Base-by-base conservation (phyloP, 345 rosid genomes). In the Nasturtium officinale region DNA sequence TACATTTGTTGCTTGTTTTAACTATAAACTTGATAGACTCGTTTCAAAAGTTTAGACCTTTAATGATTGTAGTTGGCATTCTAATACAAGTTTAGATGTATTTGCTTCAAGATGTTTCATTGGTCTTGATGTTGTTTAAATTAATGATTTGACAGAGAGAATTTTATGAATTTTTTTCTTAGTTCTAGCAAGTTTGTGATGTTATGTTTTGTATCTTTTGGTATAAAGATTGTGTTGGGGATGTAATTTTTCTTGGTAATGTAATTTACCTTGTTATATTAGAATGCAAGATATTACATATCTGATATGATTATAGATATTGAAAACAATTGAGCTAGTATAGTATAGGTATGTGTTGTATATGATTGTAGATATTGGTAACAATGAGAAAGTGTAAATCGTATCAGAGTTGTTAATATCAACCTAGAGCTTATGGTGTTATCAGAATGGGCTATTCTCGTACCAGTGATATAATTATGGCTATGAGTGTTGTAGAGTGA, bases 31-130 rank as follows among this genome's bases (percentile, higher is more conserved):
- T 9, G 33, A 46, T 6, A 50, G 8, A 65, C 3, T 59, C 17
- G 7, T 21, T 26, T 12, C 23, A 1, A 38, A 53, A 40, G 0
- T 38, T 38, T 50, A 15, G 15, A 15, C 10, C 32, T 48, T 33
- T 37, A 25, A 23, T 48, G 15, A 35, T 67, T 53, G 69, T 67
- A 37, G 7, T 25, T 65, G 21, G 5, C 9, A 48, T 65, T 15
- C 17, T 65, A 13, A 15, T 61, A 7, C 20, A 48, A 65, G 9
- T 20, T 20, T 35, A 13, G 23, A 33, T 35, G 7, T n/a, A 32
- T 38, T 33, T 32, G 16, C 43, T 45, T 46, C 9, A 21, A 21
- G 23, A 5, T 57, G 47, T 3, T 57, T 56, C 10, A 29, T 0
- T 56, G 55, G 4, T 54, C 29, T 63, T 18, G 51, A 23, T 66